Base-by-base conservation (phyloP, 805 yeast genomes). In the Teunomyces barrocoloradensis region DNA sequence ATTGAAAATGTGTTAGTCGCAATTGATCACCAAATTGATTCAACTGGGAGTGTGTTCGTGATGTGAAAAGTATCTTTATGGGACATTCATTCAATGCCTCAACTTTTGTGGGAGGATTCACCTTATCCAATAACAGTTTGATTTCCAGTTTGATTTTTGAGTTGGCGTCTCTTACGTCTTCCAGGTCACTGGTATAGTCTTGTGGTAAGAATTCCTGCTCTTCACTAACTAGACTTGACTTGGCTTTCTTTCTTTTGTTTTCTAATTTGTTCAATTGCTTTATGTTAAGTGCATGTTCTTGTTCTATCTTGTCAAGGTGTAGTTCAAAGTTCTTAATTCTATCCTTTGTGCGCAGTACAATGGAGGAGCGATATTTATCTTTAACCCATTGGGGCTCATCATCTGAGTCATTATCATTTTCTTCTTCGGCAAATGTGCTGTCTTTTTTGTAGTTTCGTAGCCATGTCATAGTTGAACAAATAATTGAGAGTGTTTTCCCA, bases 11-110 rank as follows among this genome's bases (percentile, higher is more conserved):
- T 0, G 95, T 81, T 20, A 85, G 58, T 38, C 72, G 61, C 33
- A 91, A 65, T 55, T 92, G 97, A 12, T 80, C 77, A 0, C 89
- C 80, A 58, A 91, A 87, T 59, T 91, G 98, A 32, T 74, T 73
- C 39, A 91, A 69, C 61, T 91, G 98, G 0, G 97, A 88, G 59
- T 91, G 97, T 0, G 98, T 91, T 64, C 98, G 72, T 2, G 97
- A 89, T 0, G 96, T 76, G 59, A 83, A 90, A 54, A 67, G 79
- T 1, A 91, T 80, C 54, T 82, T 56, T 3, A 51, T 49, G 0
- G 79, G 71, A 34, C 70, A 64, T 42, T 63, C 54, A 48, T 51
- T 63, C 39, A 52, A 57, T 34, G 50, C 42, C 30, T 53, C 55
- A 36, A 55, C 62, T 5, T 60, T 55, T 9, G 63, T 27, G 4